Conservation (phyloP, 768 basidiomycete species). For the Trametes punicea region DNA sequence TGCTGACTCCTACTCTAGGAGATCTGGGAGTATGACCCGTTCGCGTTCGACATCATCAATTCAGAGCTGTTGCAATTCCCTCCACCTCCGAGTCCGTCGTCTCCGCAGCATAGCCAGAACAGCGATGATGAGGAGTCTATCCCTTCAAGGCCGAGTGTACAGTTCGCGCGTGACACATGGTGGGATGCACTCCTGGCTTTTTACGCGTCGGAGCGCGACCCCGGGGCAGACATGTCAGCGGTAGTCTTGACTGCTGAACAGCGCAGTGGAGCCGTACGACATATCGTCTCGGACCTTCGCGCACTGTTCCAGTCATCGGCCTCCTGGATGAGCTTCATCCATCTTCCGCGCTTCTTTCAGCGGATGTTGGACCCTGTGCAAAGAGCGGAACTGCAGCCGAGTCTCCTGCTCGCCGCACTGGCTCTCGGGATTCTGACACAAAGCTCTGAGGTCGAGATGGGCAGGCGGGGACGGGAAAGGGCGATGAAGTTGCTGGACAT, state of each 20-base stretch:
- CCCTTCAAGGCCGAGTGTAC: constrained; percentile 51
- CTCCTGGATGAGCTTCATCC: constrained; percentile 73
- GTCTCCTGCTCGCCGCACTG: constrained; percentile 56
- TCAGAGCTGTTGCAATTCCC: background rate
- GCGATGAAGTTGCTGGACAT: constrained; percentile 45
- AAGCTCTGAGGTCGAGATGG: constrained; percentile 11
- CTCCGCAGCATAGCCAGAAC: background rate
- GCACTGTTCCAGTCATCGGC: constrained; percentile 62
- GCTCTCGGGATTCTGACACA: constrained; percentile 7
- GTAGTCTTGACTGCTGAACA: constrained; percentile 25
- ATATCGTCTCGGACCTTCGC: constrained; percentile 53
- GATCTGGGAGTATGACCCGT: background rate
- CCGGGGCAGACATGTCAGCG: constrained; percentile 18
- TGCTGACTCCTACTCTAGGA: background rate
- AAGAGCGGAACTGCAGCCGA: constrained; percentile 61
- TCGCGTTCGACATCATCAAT: background rate
- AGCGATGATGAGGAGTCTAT: constrained; percentile 4
- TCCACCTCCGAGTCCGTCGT: background rate
- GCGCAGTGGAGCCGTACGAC: constrained; percentile 43
- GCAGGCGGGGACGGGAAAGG: constrained; percentile 33
- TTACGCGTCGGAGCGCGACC: constrained; percentile 34
- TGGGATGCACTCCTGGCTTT: constrained; percentile 65
- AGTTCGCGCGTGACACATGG: constrained; percentile 70
- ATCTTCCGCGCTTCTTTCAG: constrained; percentile 63
- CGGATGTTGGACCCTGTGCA: constrained; percentile 50